Conservation (phyloP, 2,329 filamentous ascomycete species). For the Aschersonia sp. region DNA sequence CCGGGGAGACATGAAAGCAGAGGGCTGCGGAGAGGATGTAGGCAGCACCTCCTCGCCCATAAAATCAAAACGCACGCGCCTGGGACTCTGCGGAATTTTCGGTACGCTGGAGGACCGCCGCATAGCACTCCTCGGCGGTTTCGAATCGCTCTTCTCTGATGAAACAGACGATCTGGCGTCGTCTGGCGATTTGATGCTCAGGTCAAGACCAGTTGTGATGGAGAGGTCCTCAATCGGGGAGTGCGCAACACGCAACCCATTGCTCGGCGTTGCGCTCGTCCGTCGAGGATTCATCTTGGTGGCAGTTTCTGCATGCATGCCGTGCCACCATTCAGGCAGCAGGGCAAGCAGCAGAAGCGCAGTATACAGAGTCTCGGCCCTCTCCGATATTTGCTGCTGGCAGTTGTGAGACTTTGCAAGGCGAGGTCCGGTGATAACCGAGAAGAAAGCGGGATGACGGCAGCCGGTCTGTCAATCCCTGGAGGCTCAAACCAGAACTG, state of each 20-base stretch:
- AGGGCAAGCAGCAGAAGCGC: constrained; percentile 1
- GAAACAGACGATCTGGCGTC: constrained; percentile 33
- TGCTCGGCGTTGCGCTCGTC: not conserved
- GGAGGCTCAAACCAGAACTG: not conserved
- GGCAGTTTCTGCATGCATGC: constrained; percentile 3
- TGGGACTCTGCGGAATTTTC: constrained; percentile 36
- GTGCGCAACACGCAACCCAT: constrained; percentile 3
- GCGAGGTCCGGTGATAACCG: not conserved
- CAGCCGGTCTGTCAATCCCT: not conserved
- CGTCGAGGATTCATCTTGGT: not conserved
- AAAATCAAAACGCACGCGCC: constrained; percentile 48
- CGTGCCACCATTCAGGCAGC: not conserved
- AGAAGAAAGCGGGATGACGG: not conserved
- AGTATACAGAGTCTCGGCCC: not conserved
- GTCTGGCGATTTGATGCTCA: constrained; percentile 20
- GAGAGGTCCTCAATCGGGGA: constrained; percentile 9
- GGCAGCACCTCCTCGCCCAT: constrained; percentile 45
- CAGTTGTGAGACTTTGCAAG: not conserved
- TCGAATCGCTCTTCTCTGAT: constrained; percentile 37
- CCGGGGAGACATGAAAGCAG: constrained; percentile 16
- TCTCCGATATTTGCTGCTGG: not conserved
- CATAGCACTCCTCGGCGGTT: constrained; percentile 38
- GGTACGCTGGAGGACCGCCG: constrained; percentile 39
- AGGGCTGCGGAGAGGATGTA: constrained; percentile 36
- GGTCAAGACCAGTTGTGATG: constrained; percentile 22